A percentile compares a stretch with the other conserved stretches of the same genome.
These are phyloP conservation scores for Gnomoniopsis smithogilvyi DNA, from an alignment of 2,329 filamentous ascomycete species.

Conservation along the genomic window DNA sequence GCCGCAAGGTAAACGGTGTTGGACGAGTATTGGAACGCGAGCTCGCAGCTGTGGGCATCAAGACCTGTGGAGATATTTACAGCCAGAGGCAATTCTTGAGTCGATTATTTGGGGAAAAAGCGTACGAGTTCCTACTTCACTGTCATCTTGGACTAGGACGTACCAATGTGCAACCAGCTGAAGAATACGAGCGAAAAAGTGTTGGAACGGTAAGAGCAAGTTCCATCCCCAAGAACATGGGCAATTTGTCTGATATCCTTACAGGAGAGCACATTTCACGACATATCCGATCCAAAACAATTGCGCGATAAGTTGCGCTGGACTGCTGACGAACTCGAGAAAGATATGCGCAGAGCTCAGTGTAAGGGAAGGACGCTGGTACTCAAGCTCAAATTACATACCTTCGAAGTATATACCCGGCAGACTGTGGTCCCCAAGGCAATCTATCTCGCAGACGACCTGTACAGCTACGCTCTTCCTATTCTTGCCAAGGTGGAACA, in stretches of 20 bases:
- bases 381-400: slow-evolving; percentile 90
- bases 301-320: slow-evolving; percentile 75
- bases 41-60: slow-evolving; percentile 80
- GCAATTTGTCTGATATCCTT: not conserved
- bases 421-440: slow-evolving; percentile 74
- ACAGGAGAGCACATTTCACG: slow-evolving; percentile 80
- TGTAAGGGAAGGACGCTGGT: slow-evolving; percentile 90
- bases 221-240: not conserved
- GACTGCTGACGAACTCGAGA: slow-evolving; percentile 82
- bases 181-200: slow-evolving; percentile 88
- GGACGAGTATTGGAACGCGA: slow-evolving; percentile 91
- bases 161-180: slow-evolving; percentile 79
- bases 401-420: slow-evolving; percentile 85
- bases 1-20: slow-evolving; percentile 92
- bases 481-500: slow-evolving; percentile 83
- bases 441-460: slow-evolving; percentile 70
- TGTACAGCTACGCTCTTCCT: slow-evolving; percentile 77
- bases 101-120: slow-evolving; percentile 86
- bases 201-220: slow-evolving; percentile 61
- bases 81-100: slow-evolving; percentile 68
- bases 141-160: slow-evolving; percentile 84
- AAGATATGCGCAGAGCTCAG: slow-evolving; percentile 73
- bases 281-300: slow-evolving; percentile 66
- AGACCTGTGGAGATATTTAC: slow-evolving; percentile 87
- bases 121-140: slow-evolving; percentile 79